Evolutionary conservation across 768 basidiomycete genomes (phyloP).

Genomic region (Boletus eberwhitei): DNA sequence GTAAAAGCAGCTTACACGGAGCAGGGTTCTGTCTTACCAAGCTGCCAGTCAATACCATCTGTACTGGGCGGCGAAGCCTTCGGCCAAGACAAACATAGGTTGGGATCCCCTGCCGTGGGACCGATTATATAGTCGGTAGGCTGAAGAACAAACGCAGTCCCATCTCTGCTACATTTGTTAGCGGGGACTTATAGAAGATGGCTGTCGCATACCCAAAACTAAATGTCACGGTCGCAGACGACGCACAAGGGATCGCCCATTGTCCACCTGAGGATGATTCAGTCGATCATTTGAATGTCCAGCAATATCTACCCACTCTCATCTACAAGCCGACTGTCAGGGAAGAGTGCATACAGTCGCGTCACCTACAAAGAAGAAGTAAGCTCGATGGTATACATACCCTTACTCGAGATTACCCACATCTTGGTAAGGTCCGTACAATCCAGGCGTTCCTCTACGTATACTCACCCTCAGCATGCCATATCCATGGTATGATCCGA

Average conservation of each 20-base stretch:
- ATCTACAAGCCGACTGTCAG: slow-evolving; percentile 67
- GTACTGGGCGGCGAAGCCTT: slow-evolving; percentile 58
- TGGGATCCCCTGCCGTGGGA: slow-evolving; percentile 58
- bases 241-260: slow-evolving; percentile 76
- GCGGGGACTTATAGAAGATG: not conserved
- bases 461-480: slow-evolving; percentile 1
- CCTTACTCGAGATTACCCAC: slow-evolving; percentile 36
- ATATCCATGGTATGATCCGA: not conserved
- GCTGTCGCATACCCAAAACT: slow-evolving; percentile 58
- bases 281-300: not conserved
- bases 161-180: slow-evolving; percentile 18
- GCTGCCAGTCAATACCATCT: slow-evolving; percentile 82
- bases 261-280: slow-evolving; percentile 45
- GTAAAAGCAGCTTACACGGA: not conserved
- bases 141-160: slow-evolving; percentile 52
- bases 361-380: slow-evolving; percentile 48
- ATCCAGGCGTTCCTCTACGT: slow-evolving; percentile 61
- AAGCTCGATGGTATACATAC: not conserved
- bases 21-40: slow-evolving; percentile 43
- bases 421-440: slow-evolving; percentile 78
- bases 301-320: slow-evolving; percentile 35
- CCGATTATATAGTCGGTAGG: slow-evolving; percentile 80
- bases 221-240: slow-evolving; percentile 54
- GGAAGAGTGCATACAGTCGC: slow-evolving; percentile 57
- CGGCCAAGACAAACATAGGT: slow-evolving; percentile 75